Conservation (phyloP, 2,329 filamentous ascomycete species). For the Diaporthe velutina region DNA sequence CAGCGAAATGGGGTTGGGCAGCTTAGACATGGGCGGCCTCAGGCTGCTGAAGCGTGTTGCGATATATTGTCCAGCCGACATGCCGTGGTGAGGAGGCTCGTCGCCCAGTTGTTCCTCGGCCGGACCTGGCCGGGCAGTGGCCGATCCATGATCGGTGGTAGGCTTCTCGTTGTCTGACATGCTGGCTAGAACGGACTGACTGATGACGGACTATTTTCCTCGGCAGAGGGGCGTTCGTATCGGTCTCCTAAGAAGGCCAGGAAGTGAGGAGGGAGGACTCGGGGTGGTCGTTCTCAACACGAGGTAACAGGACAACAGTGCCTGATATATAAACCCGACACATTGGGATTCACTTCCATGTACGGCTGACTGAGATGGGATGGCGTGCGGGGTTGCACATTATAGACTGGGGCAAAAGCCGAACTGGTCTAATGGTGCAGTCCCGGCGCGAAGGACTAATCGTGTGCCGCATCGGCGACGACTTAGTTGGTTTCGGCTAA, state of each 20-base stretch:
- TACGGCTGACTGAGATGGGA: background rate
- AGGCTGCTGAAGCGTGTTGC: conserved; percentile 67
- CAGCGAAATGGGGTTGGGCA: conserved; percentile 66
- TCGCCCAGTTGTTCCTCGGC: conserved; percentile 41
- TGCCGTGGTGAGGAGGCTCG: conserved; percentile 61
- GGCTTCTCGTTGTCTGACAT: conserved; percentile 40
- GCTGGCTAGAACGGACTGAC: background rate
- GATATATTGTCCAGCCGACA: conserved; percentile 61
- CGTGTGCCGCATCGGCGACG: conserved; percentile 17
- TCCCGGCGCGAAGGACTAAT: background rate
- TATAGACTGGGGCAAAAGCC: conserved; percentile 3
- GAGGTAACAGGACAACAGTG: background rate
- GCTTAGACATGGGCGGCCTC: conserved; percentile 67
- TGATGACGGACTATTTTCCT: background rate
- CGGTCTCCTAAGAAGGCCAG: background rate
- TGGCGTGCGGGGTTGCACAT: conserved; percentile 34
- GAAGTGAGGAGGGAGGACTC: background rate
- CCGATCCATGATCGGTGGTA: conserved; percentile 2
- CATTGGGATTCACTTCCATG: background rate
- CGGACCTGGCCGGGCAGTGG: background rate
- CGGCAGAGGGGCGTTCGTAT: background rate
- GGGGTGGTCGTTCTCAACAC: too few relatives aligned
- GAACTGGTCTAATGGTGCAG: conserved; percentile 8
- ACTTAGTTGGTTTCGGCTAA: conserved; percentile 20
- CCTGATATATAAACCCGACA: conserved; percentile 31